phyloP scores from a whole-genome alignment of 2,329 filamentous ascomycete genomes.

The Sporothrix brunneoviolacea region DNA sequence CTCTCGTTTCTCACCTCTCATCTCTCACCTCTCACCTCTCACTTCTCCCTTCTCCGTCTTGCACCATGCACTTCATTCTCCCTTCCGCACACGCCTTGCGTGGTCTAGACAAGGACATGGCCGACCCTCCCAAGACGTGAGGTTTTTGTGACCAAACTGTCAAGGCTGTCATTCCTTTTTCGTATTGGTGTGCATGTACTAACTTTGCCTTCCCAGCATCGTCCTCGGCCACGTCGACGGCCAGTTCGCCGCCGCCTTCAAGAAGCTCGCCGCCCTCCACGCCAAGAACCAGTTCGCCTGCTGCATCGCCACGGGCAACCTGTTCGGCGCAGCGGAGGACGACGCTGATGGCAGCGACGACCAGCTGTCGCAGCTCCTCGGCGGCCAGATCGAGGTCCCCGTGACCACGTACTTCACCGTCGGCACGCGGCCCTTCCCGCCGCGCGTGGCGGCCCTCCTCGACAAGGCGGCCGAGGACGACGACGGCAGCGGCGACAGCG shows the following conservation, averaged over 20 bases:
- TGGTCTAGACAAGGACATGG: too few species aligned
- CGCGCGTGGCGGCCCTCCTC: constrained; percentile 63
- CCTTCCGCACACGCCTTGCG: too few species aligned
- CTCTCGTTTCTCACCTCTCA: too few species aligned
- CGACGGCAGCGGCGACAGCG: constrained; percentile 24
- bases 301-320: constrained; percentile 74
- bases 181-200: too few species aligned
- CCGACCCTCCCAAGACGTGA: not conserved
- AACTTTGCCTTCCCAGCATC: constrained; percentile 49
- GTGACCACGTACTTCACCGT: constrained; percentile 89
- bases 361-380: constrained; percentile 55
- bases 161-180: too few species aligned
- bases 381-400: constrained; percentile 66
- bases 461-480: constrained; percentile 36
- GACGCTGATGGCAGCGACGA: constrained; percentile 33
- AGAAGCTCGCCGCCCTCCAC: constrained; percentile 74
- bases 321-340: constrained; percentile 62
- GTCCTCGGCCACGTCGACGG: constrained; percentile 81
- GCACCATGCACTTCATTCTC: too few species aligned
- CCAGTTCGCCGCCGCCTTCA: constrained; percentile 66
- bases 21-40: too few species aligned
- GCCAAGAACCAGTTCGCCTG: constrained; percentile 83
- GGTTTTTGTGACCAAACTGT: too few species aligned
- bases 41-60: constrained; percentile 16
- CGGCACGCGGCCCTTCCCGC: constrained; percentile 65